Percentiles rank a stretch among this genome's conserved stretches.
Conservation (phyloP, 257 asterid genomes). For the Haberlea rhodopensis region DNA sequence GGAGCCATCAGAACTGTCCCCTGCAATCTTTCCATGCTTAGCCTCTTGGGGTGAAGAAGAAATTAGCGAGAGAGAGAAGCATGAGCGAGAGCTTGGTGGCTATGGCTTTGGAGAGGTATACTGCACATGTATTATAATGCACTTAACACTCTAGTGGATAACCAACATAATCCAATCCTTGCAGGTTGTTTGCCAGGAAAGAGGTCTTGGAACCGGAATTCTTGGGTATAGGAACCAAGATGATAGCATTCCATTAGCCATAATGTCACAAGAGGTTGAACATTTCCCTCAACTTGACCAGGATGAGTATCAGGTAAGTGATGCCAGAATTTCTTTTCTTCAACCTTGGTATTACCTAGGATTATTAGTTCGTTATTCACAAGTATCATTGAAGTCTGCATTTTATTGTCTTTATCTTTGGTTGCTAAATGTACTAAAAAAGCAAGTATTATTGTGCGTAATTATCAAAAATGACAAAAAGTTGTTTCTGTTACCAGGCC, state of each 20-base stretch:
- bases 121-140: conserved; percentile 14
- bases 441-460: conserved; percentile 1
- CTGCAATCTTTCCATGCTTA: conserved; percentile 86
- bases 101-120: conserved; percentile 97
- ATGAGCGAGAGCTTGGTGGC: conserved; percentile 92
- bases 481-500: not conserved
- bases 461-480: conserved; percentile 2
- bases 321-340: conserved; percentile 12
- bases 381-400: conserved; percentile 3
- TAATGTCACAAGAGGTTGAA: conserved; percentile 44
- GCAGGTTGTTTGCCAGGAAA: conserved; percentile 94
- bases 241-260: conserved; percentile 39
- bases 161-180: conserved; percentile 23
- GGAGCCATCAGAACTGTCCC: conserved; percentile 74
- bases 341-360: not conserved
- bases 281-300: conserved; percentile 47
- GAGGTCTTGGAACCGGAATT: conserved; percentile 90
- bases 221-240: conserved; percentile 53
- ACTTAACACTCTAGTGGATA: conserved; percentile 19
- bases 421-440: not conserved
- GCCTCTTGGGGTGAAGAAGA: conserved; percentile 99
- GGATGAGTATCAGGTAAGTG: conserved; percentile 50
- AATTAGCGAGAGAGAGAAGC: conserved; percentile 93
- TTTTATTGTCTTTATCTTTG: not conserved
- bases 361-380: not conserved